Base-by-base conservation (phyloP, 75 land plant genomes). In the Cunninghamia lanceolata region DNA sequence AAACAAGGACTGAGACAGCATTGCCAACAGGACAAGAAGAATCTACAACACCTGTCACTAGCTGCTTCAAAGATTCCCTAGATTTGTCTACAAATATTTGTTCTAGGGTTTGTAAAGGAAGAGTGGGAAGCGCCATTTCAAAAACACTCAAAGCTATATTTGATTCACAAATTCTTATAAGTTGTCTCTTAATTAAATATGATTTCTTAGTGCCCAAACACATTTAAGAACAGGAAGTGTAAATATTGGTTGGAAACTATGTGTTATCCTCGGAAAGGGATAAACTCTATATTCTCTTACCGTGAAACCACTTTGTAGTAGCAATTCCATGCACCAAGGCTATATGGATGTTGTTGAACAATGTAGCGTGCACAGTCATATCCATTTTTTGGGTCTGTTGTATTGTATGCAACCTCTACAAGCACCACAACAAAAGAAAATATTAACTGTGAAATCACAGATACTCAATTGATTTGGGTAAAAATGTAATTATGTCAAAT, bases 321-420 rank as follows among this genome's bases (percentile, higher is more conserved):
- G 88, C 94, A 93, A 84, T 97, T 97, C 99, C 99, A 97, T 56
- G 98, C 95, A 88, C 95, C 90, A 25, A 89, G n/a, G 88, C 98
- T 96, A 85, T 95, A 89, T n/a, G 99, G 99, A 85, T 94, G 95
- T 54, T 91, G 93, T 84, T 87, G 91, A 56, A 96, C 95, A 84
- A 97, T 93, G 84, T 94, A 85, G 63, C 93, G 86, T 25, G 86
- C 94, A 93, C 88, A 94, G 59, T 96, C 92, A 83, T 88, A 96
- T n/a, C 95, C 99, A 89, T 92, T 87, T 46, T 84, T 91, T 32
- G 93, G 93, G 87, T 95, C 98, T 8, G 86, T 89, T 15, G 91
- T 89, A 81, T 91, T 92, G 75, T 91, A 94, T 87, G 94, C 94
- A 82, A 96, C 90, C 85, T 95, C 98, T 94, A 94, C 66, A 32